These are phyloP conservation scores for Leccinum pellstonianum DNA, from an alignment of 768 basidiomycete genomes.

Conservation along the genomic window DNA sequence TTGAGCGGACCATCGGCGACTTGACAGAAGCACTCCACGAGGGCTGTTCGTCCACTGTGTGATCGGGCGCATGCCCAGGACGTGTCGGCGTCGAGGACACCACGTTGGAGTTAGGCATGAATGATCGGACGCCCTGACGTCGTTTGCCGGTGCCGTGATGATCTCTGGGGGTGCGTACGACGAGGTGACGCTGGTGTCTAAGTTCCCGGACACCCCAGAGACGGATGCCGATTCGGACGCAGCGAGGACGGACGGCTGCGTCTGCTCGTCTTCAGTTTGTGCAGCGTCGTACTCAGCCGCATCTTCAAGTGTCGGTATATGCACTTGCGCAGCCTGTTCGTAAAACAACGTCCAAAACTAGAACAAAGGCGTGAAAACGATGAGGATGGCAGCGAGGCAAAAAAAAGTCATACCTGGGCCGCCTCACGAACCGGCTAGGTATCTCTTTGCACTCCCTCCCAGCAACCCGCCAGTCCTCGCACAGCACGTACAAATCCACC, in stretches of 20 bases:
- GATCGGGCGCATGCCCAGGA: slow-evolving; percentile 32
- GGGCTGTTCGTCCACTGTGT: slow-evolving; percentile 46
- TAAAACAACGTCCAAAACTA: slow-evolving; percentile 98
- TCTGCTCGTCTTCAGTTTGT: slow-evolving; percentile 45
- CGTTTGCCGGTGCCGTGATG: slow-evolving; percentile 22
- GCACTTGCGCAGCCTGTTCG: slow-evolving; percentile 87
- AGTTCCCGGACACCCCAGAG: not conserved
- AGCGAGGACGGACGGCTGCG: slow-evolving; percentile 30
- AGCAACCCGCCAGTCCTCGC: no score
- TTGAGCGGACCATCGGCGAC: slow-evolving; percentile 67
- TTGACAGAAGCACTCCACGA: slow-evolving; percentile 75
- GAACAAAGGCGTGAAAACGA: not conserved
- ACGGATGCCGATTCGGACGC: slow-evolving; percentile 16
- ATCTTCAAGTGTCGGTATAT: slow-evolving; percentile 73
- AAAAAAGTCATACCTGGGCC: slow-evolving; percentile 58
- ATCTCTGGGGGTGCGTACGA: slow-evolving; percentile 14
- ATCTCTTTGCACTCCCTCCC: slow-evolving; percentile 29
- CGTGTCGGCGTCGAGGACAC: slow-evolving; percentile 77
- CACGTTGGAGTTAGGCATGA: slow-evolving; percentile 62
- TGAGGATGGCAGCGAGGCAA: not conserved
- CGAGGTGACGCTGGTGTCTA: slow-evolving; percentile 2
- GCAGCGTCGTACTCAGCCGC: slow-evolving; percentile 56
- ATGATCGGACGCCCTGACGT: slow-evolving; percentile 65
- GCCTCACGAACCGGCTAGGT: slow-evolving; percentile 89
- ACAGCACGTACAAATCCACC: no score